Base-by-base conservation (phyloP, 140 eudicot genomes). In the Anethum foeniculum region DNA sequence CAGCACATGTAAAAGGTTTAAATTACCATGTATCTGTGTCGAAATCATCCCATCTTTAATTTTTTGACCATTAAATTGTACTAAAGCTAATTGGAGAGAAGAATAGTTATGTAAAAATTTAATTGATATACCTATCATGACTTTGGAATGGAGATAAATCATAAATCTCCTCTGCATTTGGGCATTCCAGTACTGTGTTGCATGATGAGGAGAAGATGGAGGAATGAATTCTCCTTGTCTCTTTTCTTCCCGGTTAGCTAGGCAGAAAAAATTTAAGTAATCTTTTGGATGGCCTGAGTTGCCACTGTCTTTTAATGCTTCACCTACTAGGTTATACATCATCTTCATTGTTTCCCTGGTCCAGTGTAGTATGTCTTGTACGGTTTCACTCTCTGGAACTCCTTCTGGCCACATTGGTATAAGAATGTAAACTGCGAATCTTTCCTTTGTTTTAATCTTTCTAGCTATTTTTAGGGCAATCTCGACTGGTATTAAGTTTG, bases 381-480 rank as follows among this genome's bases (percentile, higher is more conserved):
- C 97, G 0, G 93, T 38, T 77, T 95, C 97, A 79, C 97, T 92
- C 82, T 95, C 99, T 7, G 93, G 96, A 19, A 76, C 62, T 36
- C 99, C 99, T 87, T 95, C 99, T n/a, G 99, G 99, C 97, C 99
- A 95, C 99, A 95, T 92, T 8, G 99, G 99, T 79, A 95, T 87
- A 52, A 94, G 83, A 38, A 92, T 83, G 81, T 95, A 92, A 71
- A 86, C 99, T 11, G 93, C 86, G 79, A 95, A 95, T 30, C 96
- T 80, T 84, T 95, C 92, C 77, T 83, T 88, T 30, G 92, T 90
- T 82, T 85, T 88, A 43, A 95, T 95, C 81, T 95, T 95, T 47
- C 77, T 86, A 4, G 82, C 95, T 23, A 95, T 80, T 81, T 89
- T 95, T 4, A 92, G 89, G 23, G 97, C 97, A 74, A 95, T 95